phyloP scores from a whole-genome alignment of 352 stramenopile species.

The Phytophthora sp. region DNA sequence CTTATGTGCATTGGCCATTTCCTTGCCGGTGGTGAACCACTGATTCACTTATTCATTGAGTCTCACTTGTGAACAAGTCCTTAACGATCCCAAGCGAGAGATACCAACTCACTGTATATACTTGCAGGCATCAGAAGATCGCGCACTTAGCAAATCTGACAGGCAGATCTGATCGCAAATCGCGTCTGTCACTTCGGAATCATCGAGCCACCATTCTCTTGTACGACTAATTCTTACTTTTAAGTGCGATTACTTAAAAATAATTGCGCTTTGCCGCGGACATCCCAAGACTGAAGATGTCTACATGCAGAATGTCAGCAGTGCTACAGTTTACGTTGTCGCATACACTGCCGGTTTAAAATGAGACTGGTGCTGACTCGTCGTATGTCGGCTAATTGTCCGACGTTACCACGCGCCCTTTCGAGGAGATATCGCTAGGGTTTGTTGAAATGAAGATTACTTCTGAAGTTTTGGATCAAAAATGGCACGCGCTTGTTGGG shows the following conservation, averaged over 20 bases:
- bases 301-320: too few species aligned
- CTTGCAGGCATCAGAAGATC: neutral
- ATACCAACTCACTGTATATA: neutral
- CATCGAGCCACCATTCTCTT: neutral
- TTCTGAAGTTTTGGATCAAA: too few species aligned
- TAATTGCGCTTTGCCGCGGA: too few species aligned
- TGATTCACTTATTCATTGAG: neutral
- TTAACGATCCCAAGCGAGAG: neutral
- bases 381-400: too few species aligned
- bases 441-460: too few species aligned
- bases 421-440: too few species aligned
- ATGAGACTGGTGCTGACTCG: too few species aligned
- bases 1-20: neutral
- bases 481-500: too few species aligned
- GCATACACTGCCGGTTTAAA: too few species aligned
- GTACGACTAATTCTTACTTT: neutral
- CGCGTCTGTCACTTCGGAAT: constrained; percentile 1
- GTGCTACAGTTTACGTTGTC: too few species aligned
- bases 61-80: neutral
- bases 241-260: too few species aligned
- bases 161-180: constrained; percentile 6
- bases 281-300: neutral
- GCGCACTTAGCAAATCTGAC: constrained; percentile 8
- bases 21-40: neutral
- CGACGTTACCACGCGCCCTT: too few species aligned